A percentile compares a stretch with the other conserved stretches of the same genome.
Evolutionary conservation across 2,329 filamentous ascomycete species (phyloP).

Genomic region (Neoarthrinium moseri): DNA sequence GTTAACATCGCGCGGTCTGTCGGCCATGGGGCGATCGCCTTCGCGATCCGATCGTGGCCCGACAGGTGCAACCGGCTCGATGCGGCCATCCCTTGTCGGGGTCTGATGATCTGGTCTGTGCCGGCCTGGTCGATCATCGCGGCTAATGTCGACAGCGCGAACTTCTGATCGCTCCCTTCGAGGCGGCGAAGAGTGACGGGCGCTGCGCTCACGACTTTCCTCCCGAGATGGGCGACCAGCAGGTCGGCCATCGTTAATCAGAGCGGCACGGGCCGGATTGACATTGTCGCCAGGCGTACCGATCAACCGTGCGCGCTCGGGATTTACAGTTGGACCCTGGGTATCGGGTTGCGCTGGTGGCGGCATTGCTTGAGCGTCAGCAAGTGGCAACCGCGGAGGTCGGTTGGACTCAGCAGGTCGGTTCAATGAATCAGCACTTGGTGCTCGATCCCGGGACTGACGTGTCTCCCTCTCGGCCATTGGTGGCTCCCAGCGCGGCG

Average conservation of each 20-base stretch:
- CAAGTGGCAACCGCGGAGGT: conserved; percentile 22
- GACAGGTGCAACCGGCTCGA: conserved; percentile 22
- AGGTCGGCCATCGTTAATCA: conserved; percentile 40
- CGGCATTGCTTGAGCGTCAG: conserved; percentile 27
- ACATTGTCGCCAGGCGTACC: conserved; percentile 36
- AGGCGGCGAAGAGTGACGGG: conserved; percentile 43
- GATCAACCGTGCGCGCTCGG: conserved; percentile 52
- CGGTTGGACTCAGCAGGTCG: conserved; percentile 24
- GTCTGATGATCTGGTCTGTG: conserved; percentile 35
- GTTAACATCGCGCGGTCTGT: conserved; percentile 39
- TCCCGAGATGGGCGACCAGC: conserved; percentile 39
- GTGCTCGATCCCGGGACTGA: conserved; percentile 31
- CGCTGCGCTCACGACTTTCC: conserved; percentile 40
- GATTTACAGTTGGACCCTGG: conserved; percentile 52
- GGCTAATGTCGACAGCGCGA: conserved; percentile 34
- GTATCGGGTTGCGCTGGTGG: conserved; percentile 25
- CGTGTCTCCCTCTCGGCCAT: conserved; percentile 38
- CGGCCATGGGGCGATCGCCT: conserved; percentile 36
- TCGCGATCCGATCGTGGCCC: conserved; percentile 25
- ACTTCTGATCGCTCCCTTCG: conserved; percentile 39
- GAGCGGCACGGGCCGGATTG: conserved; percentile 47
- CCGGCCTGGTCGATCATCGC: conserved; percentile 49
- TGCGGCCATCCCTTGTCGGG: conserved; percentile 27
- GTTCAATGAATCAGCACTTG: conserved; percentile 14
- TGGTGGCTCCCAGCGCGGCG: conserved; percentile 26